Conservation (phyloP, 2,329 filamentous ascomycete species). For the Dothidotthia symphoricarpi region DNA sequence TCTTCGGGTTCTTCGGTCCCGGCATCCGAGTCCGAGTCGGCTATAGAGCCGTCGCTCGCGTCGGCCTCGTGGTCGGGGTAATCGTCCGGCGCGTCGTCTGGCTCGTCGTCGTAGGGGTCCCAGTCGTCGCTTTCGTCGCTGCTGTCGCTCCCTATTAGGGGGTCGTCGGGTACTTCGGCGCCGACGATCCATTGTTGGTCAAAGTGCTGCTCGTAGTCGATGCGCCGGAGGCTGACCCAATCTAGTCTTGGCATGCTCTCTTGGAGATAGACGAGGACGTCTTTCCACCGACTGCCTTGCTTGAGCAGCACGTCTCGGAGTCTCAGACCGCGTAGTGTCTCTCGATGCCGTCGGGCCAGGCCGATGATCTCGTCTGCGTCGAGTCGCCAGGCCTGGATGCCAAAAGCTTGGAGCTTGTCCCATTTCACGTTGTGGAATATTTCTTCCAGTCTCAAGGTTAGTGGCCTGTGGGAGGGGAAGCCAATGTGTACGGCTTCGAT, state of each 20-base stretch:
- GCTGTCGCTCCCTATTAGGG: conserved; percentile 45
- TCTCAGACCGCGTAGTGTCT: conserved; percentile 58
- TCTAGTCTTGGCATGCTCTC: conserved; percentile 58
- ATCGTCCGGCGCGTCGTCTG: conserved; percentile 15
- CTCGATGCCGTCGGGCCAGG: conserved; percentile 56
- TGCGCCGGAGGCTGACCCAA: conserved; percentile 61
- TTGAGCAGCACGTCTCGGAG: conserved; percentile 61
- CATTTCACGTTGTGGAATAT: conserved; percentile 63
- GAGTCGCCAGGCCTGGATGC: conserved; percentile 64
- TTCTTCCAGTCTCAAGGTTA: conserved; percentile 58
- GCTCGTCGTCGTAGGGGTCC: conserved; percentile 35
- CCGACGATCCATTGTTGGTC: conserved; percentile 49
- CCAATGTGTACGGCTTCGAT: conserved; percentile 64
- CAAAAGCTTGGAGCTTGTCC: conserved; percentile 61
- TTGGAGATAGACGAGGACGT: conserved; percentile 58
- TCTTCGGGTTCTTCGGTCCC: conserved; percentile 41
- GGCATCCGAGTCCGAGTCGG: conserved; percentile 35
- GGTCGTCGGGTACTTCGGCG: conserved; percentile 51
- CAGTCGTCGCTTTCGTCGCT: conserved; percentile 42
- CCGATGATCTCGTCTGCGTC: conserved; percentile 60
- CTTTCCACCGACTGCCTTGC: conserved; percentile 59
- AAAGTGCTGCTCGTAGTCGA: conserved; percentile 59
- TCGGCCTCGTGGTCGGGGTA: conserved; percentile 33
- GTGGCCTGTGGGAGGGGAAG: conserved; percentile 58
- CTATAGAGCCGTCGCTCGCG: conserved; percentile 34